phyloP scores from a whole-genome alignment of 148 eudicot species.

The Hydrangea macrophylla region DNA sequence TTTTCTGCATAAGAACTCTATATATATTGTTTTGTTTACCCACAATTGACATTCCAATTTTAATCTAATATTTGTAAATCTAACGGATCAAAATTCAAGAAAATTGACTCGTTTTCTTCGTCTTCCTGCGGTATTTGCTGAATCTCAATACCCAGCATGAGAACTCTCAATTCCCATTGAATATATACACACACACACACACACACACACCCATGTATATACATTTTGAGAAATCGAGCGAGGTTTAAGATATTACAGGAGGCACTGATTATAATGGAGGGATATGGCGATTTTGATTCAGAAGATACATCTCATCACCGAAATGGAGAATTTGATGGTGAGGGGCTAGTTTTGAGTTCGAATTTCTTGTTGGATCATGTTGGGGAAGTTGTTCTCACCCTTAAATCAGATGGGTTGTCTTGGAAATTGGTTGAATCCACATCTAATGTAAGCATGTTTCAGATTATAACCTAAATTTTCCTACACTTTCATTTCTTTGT shows the following conservation, averaged over 20 bases:
- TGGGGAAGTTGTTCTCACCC: conserved; percentile 56
- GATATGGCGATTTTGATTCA: background rate
- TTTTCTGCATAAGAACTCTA: no score
- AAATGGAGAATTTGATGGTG: conserved; percentile 19
- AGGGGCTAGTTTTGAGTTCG: conserved; percentile 27
- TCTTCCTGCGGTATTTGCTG: background rate
- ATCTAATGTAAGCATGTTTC: conserved; percentile 29
- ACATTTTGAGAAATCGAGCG: background rate
- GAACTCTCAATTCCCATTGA: no score
- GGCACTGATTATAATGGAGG: background rate
- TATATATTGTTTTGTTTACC: no score
- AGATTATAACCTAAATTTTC: background rate
- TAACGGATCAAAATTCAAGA: no score
- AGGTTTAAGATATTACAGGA: background rate
- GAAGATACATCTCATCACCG: background rate
- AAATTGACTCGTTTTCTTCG: no score
- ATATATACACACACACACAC: no score
- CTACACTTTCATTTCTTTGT: background rate
- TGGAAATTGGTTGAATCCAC: conserved; percentile 48
- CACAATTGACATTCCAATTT: no score
- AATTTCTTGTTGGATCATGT: conserved; percentile 51
- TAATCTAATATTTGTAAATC: no score
- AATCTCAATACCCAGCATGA: background rate
- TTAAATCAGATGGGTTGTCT: conserved; percentile 47
- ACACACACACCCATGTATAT: no score